Evolutionary conservation across 108 stramenopile species (phyloP), one percentile per base, ranked within the genome.

Genomic region (Skeletonema marinoi): DNA sequence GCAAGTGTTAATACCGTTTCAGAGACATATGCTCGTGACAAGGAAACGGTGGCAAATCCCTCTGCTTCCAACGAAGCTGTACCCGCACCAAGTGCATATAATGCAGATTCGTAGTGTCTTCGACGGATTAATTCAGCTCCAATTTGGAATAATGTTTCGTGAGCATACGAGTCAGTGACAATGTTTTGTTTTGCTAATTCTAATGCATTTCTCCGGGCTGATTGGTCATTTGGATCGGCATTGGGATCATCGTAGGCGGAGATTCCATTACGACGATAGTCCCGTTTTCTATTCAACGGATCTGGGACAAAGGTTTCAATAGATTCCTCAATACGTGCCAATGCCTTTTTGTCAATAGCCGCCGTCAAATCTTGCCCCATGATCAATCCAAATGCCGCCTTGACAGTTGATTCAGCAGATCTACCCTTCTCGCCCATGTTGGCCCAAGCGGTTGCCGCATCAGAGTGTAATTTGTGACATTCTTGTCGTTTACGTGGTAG

Each of bases 61-160:
- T 93, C 91, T 21, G 63, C 31, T 60, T 86, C 84, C n/a, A 94
- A 75, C 11, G 91, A 38, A 11, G 88, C 80, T 0, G 90, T 83
- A 2, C 80, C 87, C 10, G 93, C 96, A 19, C 93, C 93, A 14
- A 87, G 73, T 16, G 91, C 93, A 77, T 96, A 96, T 64, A 96
- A 73, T 32, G 96, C 96, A 6, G 88, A 84, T 21, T 87, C 74
- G 66, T 90, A 91, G 71, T 94, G 90, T 36, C 88, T 74, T 25
- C 82, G 60, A 12, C 75, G 50, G 10, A 90, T 71, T 13, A 93
- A 61, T 21, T 88, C 66, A 38, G 81, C 60, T 2, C 82, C 77
- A 25, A 89, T 76, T 31, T 90, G 78, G 32, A 87, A 78, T 16
- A 95, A 11, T 6, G 88, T 82, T 73, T 95, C 94, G 70, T 95